Evolutionary conservation across 768 basidiomycete species (phyloP), one percentile per base, ranked within the genome.

Genomic region (Leccinum uliginosum): DNA sequence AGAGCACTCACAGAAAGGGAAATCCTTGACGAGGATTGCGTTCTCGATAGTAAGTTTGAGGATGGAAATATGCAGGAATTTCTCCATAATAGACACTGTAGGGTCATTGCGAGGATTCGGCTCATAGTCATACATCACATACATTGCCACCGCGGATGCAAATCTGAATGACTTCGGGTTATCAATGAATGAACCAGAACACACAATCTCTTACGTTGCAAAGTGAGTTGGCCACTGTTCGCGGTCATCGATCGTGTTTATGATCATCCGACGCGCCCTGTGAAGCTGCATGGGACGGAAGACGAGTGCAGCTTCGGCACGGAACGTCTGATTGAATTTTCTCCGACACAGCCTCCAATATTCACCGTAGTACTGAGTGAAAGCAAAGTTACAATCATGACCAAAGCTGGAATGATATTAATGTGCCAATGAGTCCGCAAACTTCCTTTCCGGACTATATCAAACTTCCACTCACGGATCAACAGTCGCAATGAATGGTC

Each of bases 141-240:
- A 51, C 44, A 67, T 54, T 1, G 64, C 60, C 45, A 76, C 70
- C 62, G 70, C 56, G 61, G 64, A 67, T 7, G 75, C 64, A 30
- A 68, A 62, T 30, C 75, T 74, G 0, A 2, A 23, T n/a, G 7
- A 29, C 7, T 27, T 17, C 7, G 7, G 10, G 3, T 27, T 45
- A 23, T 11, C 14, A 23, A 32, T 6, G 2, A 23, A 29, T 7
- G 1, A 27, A 27, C 6, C 1, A 6, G 9, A n/a, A 1, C 4
- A 3, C 11, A 7, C 27, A 19, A n/a, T 15, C 14, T 6, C 56
- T 51, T 15, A 61, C 50, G 49, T 62, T 2, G 49, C 40, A 26
- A 23, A 30, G 3, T 53, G 35, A 1, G 34, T 24, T 5, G 5
- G 7, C 14, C 32, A 48, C 26, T 23, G 27, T 0, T 51, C 34